Evolutionary conservation across 202 grass and related monocot species (phyloP).

Genomic region (Miscanthus sacchariflorus): DNA sequence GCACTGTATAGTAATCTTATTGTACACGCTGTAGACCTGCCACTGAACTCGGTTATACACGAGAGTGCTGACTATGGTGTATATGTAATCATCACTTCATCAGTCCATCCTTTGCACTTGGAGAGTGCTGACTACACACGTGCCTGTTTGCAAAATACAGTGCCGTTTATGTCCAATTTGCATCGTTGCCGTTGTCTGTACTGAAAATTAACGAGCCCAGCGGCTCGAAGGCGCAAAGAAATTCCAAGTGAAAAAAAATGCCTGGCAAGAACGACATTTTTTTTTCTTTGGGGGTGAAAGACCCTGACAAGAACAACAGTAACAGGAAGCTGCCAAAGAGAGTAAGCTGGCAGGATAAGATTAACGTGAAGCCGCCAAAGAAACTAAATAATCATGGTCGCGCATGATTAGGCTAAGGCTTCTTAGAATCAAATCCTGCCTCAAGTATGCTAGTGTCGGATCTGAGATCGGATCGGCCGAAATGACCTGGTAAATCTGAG

Average conservation of each 20-base stretch:
- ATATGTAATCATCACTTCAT: neutral
- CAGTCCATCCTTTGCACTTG: slow-evolving; percentile 1
- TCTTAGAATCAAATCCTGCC: neutral
- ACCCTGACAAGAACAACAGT: neutral
- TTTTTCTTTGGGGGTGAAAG: neutral
- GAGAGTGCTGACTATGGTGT: neutral
- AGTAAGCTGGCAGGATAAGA: neutral
- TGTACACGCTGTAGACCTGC: neutral
- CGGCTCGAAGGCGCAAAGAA: neutral
- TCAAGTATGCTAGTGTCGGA: neutral
- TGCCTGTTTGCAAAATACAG: neutral
- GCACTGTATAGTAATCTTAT: slow-evolving; percentile 24
- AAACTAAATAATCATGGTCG: neutral
- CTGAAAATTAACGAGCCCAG: neutral
- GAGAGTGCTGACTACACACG: neutral
- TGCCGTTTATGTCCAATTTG: neutral
- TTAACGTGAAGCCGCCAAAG: neutral
- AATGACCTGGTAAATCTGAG: neutral
- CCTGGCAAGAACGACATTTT: neutral
- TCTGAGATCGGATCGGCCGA: slow-evolving; percentile 31
- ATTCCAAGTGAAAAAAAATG: neutral
- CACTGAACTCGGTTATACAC: slow-evolving; percentile 16
- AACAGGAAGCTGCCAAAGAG: neutral
- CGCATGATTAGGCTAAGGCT: neutral
- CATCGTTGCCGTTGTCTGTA: neutral